phyloP scores from a whole-genome alignment of 805 yeast genomes.

The Lachancea waltii region DNA sequence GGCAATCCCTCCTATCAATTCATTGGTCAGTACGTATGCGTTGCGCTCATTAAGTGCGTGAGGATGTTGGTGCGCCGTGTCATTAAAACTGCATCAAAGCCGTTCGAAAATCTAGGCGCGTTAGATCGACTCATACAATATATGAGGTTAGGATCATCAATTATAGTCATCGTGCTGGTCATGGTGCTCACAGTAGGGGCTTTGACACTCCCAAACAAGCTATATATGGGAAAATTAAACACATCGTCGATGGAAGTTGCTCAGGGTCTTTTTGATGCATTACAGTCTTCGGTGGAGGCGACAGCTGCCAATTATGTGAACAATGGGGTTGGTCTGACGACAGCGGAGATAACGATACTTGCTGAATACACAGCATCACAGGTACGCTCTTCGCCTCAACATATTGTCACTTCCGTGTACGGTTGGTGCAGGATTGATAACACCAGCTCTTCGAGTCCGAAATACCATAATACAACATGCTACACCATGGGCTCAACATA shows the following conservation, averaged over 20 bases:
- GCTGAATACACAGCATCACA: conserved; percentile 25
- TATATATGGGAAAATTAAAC: conserved; percentile 22
- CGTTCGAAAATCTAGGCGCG: conserved; percentile 21
- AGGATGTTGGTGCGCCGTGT: conserved; percentile 4
- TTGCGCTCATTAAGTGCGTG: too few species aligned
- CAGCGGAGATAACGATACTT: conserved; percentile 25
- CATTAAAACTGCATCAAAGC: conserved; percentile 9
- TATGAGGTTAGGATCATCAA: conserved; percentile 19
- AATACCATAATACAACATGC: conserved; percentile 17
- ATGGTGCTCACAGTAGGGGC: conserved; percentile 22
- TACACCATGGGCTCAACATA: conserved; percentile 14
- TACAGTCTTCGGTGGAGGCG: conserved; percentile 21
- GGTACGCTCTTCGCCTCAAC: conserved; percentile 24
- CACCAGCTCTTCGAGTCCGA: too few species aligned
- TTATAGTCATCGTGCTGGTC: conserved; percentile 17
- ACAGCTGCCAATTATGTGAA: conserved; percentile 21
- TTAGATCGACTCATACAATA: conserved; percentile 20
- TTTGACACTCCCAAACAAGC: conserved; percentile 12
- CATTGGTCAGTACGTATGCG: too few species aligned
- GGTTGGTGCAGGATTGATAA: conserved; percentile 23
- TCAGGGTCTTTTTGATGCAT: conserved; percentile 21
- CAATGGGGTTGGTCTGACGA: conserved; percentile 29
- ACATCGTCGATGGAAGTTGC: conserved; percentile 23
- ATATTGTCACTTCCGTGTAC: conserved; percentile 20
- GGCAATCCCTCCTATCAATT: too few species aligned